Base-by-base conservation (phyloP, 192 early-diverging fungal species). In the Mortierella hygrophila region DNA sequence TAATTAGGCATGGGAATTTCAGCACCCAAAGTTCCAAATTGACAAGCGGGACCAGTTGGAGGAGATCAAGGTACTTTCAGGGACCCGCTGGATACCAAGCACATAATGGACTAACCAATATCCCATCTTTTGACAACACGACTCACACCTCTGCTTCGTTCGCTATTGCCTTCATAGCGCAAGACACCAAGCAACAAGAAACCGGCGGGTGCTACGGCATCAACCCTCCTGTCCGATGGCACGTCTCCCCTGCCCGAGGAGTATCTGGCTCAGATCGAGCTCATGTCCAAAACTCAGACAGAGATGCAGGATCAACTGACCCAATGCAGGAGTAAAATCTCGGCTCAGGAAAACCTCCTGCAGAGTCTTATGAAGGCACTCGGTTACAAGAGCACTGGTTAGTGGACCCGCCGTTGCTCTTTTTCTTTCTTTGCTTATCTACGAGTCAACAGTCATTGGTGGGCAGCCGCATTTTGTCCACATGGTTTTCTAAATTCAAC, bases 11-110 rank as follows among this genome's bases (percentile, higher is more conserved):
- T 94, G 93, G 94, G 94, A 93, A 70, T 95, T 93, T 77, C 85
- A 89, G 37, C 93, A 95, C 79, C 94, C 94, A 54, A 88, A 93
- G 57, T 94, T 94, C 54, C 91, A 90, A 37, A 81, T 89, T 10
- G 89, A 93, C 73, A 88, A 88, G 71, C 84, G 83, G 44, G 89
- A 93, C 72, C 57, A 90, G 32, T 77, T 94, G 18, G 90, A 91
- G 79, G 90, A 91, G 26, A 93, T 94, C 69, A 91, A 90, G 75
- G 88, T 89, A 77, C 72, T 16, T 26, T 46, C 44, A 49, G 44
- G 20, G 18, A 6, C 35, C 18, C 4, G 13, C 21, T 6, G 11
- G 18, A 21, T 21, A 60, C 9, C 49, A 15, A 4, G 1, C 47
- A 15, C 35, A 40, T 13, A 21, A 13, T 1, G 6, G 1, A 10